Conservation (phyloP, 352 stramenopile genomes). For the Phytopythium helicoides region DNA sequence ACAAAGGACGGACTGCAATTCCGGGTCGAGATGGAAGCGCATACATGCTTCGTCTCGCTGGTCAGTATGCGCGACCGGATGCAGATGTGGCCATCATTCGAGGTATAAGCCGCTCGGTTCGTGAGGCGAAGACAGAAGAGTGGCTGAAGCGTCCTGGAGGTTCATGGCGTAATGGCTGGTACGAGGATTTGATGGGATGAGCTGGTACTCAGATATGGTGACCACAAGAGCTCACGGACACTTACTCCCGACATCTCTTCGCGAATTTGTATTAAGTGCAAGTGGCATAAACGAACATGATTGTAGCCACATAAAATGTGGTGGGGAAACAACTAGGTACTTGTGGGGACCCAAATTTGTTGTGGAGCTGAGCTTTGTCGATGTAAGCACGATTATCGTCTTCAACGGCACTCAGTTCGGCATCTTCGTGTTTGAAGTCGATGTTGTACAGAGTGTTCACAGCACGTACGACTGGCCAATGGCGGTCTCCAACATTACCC, state of each 20-base stretch:
- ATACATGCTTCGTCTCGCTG: conserved; percentile 11
- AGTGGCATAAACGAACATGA: too few species aligned
- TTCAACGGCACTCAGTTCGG: conserved; percentile 22
- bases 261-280: too few species aligned
- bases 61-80: conserved; percentile 2
- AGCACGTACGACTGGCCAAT: conserved; percentile 1
- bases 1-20: conserved; percentile 1
- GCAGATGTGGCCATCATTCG: background rate
- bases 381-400: conserved; percentile 1
- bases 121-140: conserved; percentile 19
- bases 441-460: background rate
- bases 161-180: conserved; percentile 7
- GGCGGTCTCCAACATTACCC: background rate
- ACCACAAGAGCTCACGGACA: background rate
- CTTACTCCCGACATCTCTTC: background rate
- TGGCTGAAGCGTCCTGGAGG: conserved; percentile 13
- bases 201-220: conserved; percentile 2
- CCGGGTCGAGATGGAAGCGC: conserved; percentile 10
- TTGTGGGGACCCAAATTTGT: background rate
- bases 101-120: conserved; percentile 7
- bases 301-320: too few species aligned
- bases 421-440: conserved; percentile 20
- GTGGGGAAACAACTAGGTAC: too few species aligned
- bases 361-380: background rate
- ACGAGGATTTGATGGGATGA: conserved; percentile 4